Conservation (phyloP, 805 yeast genomes). For the Wickerhamomyces canadensis region DNA sequence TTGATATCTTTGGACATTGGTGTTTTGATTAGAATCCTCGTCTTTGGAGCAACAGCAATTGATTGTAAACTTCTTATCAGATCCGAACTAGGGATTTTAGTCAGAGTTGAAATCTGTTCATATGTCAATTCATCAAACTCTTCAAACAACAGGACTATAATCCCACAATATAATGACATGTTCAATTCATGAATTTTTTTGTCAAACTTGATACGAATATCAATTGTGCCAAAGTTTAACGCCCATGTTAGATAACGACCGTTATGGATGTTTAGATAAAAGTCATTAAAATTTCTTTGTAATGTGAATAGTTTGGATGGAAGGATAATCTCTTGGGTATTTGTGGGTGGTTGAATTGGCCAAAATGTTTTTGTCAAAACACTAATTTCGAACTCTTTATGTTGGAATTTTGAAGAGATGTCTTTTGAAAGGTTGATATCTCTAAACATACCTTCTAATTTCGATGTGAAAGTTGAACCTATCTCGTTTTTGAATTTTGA, state of each 20-base stretch:
- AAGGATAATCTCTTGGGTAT: constrained; percentile 28
- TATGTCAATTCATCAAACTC: constrained; percentile 50
- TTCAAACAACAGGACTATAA: constrained; percentile 69
- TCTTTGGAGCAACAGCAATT: constrained; percentile 75
- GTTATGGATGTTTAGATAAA: constrained; percentile 44
- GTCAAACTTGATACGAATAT: constrained; percentile 64
- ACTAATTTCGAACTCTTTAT: constrained; percentile 39
- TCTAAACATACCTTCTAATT: constrained; percentile 80
- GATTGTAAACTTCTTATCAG: constrained; percentile 75
- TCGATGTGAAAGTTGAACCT: constrained; percentile 74
- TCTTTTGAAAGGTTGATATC: constrained; percentile 63
- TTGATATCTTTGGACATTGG: constrained; percentile 74
- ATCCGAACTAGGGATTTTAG: constrained; percentile 71
- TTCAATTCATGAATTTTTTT: constrained; percentile 70
- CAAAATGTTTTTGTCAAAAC: constrained; percentile 60
- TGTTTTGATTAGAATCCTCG: constrained; percentile 64
- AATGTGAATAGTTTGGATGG: constrained; percentile 41
- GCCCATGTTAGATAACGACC: constrained; percentile 73
- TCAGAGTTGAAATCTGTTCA: constrained; percentile 55
- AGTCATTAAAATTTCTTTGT: constrained; percentile 41
- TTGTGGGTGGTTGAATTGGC: constrained; percentile 47
- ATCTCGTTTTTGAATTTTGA: constrained; percentile 66
- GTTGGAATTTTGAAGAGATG: constrained; percentile 35
- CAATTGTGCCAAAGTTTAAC: constrained; percentile 78
- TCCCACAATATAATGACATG: constrained; percentile 76